Percentiles rank a stretch among this genome's conserved stretches.
phyloP scores from a whole-genome alignment of 768 basidiomycete species.

The Tylopilus felleus region DNA sequence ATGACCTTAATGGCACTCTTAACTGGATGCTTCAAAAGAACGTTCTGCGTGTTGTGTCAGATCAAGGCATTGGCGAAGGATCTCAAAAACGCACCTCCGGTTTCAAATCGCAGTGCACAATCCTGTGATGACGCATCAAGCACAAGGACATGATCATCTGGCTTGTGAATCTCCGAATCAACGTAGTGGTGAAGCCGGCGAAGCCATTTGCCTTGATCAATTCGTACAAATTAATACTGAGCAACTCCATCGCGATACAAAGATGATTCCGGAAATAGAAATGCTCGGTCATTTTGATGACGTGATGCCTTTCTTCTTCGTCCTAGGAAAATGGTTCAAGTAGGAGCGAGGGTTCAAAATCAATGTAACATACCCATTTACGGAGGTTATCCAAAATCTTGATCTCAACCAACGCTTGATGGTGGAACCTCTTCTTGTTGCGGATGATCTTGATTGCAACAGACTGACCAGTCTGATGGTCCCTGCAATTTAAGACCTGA shows the following conservation, averaged over 20 bases:
- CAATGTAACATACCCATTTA: conserved; percentile 79
- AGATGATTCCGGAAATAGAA: conserved; percentile 98
- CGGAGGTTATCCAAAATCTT: conserved; percentile 95
- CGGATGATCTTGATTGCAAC: conserved; percentile 99
- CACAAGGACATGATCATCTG: conserved; percentile 93
- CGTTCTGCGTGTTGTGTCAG: conserved; percentile 58
- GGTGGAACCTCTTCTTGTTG: conserved; percentile 98
- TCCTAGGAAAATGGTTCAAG: conserved; percentile 57
- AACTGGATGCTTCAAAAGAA: conserved; percentile 88
- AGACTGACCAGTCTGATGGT: conserved; percentile 92
- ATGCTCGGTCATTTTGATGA: conserved; percentile 97
- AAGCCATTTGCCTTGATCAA: conserved; percentile 99
- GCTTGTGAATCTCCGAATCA: conserved; percentile 93
- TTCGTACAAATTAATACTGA: conserved; percentile 98
- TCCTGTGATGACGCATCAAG: conserved; percentile 93
- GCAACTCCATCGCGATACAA: conserved; percentile 96
- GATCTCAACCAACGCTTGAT: conserved; percentile 98
- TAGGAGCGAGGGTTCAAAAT: not conserved
- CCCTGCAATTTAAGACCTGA: conserved; percentile 92
- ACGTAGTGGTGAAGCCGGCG: conserved; percentile 91
- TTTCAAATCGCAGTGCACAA: conserved; percentile 98
- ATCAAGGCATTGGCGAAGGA: not conserved
- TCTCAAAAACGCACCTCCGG: conserved; percentile 69
- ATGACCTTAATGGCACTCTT: conserved; percentile 98
- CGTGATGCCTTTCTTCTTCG: conserved; percentile 92